These are phyloP conservation scores for Mucor indicus DNA, from an alignment of 371 early-diverging fungal species.

Conservation along the genomic window DNA sequence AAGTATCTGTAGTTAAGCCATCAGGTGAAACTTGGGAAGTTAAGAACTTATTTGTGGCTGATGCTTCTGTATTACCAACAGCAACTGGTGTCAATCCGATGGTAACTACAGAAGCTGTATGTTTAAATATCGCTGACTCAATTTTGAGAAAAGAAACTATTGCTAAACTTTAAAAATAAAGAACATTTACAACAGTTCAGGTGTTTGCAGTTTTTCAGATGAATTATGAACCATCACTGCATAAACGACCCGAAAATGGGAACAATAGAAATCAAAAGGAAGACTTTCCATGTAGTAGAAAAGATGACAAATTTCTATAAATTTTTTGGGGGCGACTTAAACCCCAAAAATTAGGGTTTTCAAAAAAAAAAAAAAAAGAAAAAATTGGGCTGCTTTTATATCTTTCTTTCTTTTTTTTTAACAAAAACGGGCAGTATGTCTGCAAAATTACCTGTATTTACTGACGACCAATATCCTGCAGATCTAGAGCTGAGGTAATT, in stretches of 20 bases:
- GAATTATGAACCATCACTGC: too few relatives aligned
- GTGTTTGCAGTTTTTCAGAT: too few relatives aligned
- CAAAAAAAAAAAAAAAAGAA: too few relatives aligned
- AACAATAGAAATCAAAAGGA: too few relatives aligned
- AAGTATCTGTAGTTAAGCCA: conserved; percentile 61
- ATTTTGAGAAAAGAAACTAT: conserved; percentile 6
- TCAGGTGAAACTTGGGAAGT: conserved; percentile 77
- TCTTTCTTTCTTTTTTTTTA: conserved; percentile 6
- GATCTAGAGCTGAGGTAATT: conserved; percentile 31
- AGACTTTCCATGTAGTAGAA: too few relatives aligned
- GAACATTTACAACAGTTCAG: too few relatives aligned
- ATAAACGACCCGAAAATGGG: too few relatives aligned
- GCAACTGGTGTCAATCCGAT: conserved; percentile 78
- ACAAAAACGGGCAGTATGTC: too few relatives aligned
- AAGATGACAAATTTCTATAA: too few relatives aligned
- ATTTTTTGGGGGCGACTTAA: too few relatives aligned
- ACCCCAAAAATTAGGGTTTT: too few relatives aligned
- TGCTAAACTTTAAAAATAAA: conserved; percentile 22
- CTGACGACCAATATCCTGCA: conserved; percentile 19
- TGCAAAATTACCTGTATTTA: conserved; percentile 27
- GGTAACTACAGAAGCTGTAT: conserved; percentile 54
- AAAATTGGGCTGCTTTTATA: too few relatives aligned
- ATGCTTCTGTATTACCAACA: conserved; percentile 73
- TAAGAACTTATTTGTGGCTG: conserved; percentile 69
- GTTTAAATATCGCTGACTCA: conserved; percentile 32